phyloP scores from a whole-genome alignment of 352 stramenopile genomes.

The Phytopythium ostracodes region DNA sequence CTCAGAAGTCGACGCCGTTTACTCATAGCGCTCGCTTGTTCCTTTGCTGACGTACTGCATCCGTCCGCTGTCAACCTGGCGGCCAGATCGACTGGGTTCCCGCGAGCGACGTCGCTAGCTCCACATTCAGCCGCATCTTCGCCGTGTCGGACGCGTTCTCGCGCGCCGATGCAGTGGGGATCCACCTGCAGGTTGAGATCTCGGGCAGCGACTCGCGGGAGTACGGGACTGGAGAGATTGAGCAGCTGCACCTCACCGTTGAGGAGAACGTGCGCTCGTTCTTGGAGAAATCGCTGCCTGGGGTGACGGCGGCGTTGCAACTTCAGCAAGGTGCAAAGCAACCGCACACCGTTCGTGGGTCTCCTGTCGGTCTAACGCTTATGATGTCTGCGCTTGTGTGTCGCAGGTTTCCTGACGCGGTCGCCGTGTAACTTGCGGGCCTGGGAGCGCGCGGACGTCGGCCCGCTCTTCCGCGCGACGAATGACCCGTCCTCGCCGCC shows the following conservation, averaged over 20 bases:
- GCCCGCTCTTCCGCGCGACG: conserved; percentile 10
- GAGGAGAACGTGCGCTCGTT: conserved; percentile 31
- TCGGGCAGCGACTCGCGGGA: conserved; percentile 9
- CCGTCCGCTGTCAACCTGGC: not conserved
- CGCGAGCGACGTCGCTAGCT: conserved; percentile 16
- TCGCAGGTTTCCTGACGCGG: conserved; percentile 34
- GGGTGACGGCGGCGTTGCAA: conserved; percentile 2
- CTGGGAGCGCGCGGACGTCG: conserved; percentile 17
- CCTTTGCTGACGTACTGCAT: not conserved
- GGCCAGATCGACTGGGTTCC: conserved; percentile 32
- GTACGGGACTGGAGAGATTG: not conserved
- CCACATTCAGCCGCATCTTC: conserved; percentile 34
- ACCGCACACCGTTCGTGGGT: too few species aligned
- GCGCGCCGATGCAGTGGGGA: conserved; percentile 20
- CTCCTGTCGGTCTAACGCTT: too few species aligned
- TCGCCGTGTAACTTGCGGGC: conserved; percentile 27
- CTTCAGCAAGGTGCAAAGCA: conserved; percentile 14
- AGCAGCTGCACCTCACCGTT: conserved; percentile 13
- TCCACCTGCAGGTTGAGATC: conserved; percentile 35
- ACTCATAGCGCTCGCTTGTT: too few species aligned
- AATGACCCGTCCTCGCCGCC: conserved; percentile 4
- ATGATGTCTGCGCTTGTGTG: not conserved
- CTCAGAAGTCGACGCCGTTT: too few species aligned
- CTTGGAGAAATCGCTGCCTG: conserved; percentile 19
- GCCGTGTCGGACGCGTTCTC: conserved; percentile 20